Base-by-base conservation (phyloP, 2,329 filamentous ascomycete species). In the Fusarium sp. region DNA sequence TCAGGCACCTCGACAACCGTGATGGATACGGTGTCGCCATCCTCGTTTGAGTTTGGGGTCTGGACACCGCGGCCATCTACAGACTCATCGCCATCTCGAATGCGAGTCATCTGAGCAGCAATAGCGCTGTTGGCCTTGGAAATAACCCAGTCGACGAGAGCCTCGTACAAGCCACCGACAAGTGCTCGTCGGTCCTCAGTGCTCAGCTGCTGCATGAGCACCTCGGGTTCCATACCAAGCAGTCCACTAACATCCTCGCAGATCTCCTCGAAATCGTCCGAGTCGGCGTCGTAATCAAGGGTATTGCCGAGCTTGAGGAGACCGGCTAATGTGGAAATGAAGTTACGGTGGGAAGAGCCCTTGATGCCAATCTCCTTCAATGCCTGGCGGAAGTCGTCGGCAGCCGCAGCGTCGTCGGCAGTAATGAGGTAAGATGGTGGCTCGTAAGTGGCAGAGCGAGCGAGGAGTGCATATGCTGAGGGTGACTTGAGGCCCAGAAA, bases 341-440 rank as follows among this genome's bases (percentile, higher is more conserved):
- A 85, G 73, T 92, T 92, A 56, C 94, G 88, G 70, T 96, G 90
- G 25, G 89, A 84, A 13, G 91, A 87, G 8, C 96, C 96, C 78
- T 96, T 97, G 79, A 99, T 96, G 19, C 96, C 96, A 72, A 99
- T 95, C 3, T 92, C 89, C 77, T 96, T 97, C 25, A 99, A 82
- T 10, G 93, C 91, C 33, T 90, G 84, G 49, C 95, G 89, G 78
- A 97, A 97, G 77, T 99, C 96, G 75, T 99, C 96, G 9, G 95
- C 96, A 2, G 94, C 89, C 2, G 96, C 96, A 8, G 89, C 90
- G 81, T 99, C 96, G 73, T 99, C 96, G 35, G 93, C 94, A 1
- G 95, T 94, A 2, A 94, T 94, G 2, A 98, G 87, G 76, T 97
- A 99, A 0, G 90, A 88, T 0, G 96, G 96, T 1, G 95, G 92